Base-by-base conservation (phyloP, 495 filamentous ascomycete species). In the Aspergillus asperescens region DNA sequence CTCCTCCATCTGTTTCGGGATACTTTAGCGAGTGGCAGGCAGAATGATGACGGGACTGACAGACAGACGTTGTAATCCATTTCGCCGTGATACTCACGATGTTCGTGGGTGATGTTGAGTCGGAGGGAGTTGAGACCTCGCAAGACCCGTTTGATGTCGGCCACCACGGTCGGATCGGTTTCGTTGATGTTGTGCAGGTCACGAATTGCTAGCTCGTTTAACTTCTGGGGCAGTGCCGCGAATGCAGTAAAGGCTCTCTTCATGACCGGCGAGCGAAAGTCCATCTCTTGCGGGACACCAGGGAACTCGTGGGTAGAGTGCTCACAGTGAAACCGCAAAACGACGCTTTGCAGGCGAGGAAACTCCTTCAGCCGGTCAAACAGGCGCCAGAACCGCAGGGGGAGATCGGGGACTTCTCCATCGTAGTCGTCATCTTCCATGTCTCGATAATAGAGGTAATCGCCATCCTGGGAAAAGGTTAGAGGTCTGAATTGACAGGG, bases 141-240 rank as follows among this genome's bases (percentile, higher is more conserved):
- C 10, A 66, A 29, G 18, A 56, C 34, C 32, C 52, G 54, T 13
- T 13, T 25, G 19, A 58, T 22, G 9, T 56, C 44, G 1, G 19
- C 31, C 25, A 56, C 37, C 1, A 43, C 45, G 5, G 28, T 19
- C 8, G 27, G 15, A 43, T 38, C 34, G 22, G 20, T 41, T 43
- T 20, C 22, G 42, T 57, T 49, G 47, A 48, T 32, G 41, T 62
- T 63, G 16, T 64, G 59, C 16, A 60, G 43, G 18, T 66, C 51
- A 0, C 35, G 54, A 18, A 66, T 51, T 2, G 42, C 55, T 3
- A 64, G 48, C 18, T 62, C 63, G 34, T 43, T 35, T 20, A 50
- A 28, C 4, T 12, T 12, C 4, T 32, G 46, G 19, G 38, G 40
- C 15, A 62, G 34, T 7, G 51, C 46, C 2, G 32, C 50, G 0